Base-by-base conservation (phyloP, 169 alveolate species). In the Cryptosporidium tyzzeri region DNA sequence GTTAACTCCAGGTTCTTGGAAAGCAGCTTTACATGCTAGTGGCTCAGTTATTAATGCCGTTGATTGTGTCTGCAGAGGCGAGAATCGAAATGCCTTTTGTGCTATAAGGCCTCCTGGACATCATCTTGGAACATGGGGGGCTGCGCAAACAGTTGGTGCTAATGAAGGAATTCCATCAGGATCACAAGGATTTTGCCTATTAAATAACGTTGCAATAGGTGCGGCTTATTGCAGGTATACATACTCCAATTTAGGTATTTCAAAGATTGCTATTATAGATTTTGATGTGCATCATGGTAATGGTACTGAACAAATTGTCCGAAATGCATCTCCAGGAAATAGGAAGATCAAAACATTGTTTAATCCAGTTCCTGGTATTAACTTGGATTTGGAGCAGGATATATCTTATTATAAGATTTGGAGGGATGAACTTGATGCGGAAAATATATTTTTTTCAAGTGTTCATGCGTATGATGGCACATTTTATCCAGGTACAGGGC, bases 281-380 rank as follows among this genome's bases (percentile, higher is more conserved):
- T 98, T 98, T 93, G 99, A 98, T 71, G 98, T 98, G 10, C 99
- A 98, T 92, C 99, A 98, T 93, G 99, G 99, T 18, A 98, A 98
- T 92, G 99, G 99, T n/a, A 98, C 99, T 4, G 99, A 98, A 74
- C 99, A 97, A 71, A 96, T 97, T 16, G 95, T 98, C 0, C 31
- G 89, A 12, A 80, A 80, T 62, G 75, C 65, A 29, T 35, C 53
- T 26, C 89, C 89, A 4, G 51, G 51, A 29, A 65, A 39, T 33
- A 59, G 89, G n/a, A 39, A 4, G 1, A n/a, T 80, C 12, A 80
- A 48, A 18, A 61, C 89, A 12, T 8, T 39, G 33, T 21, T 80
- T 23, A 80, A 41, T 44, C 89, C 89, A 23, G 55, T 59, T 48
- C 89, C 89, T n/a, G 89, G 89, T 12, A 41, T 80, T 16, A 65